Conservation (phyloP, 495 filamentous ascomycete genomes). For the Xylaria cubensis region DNA sequence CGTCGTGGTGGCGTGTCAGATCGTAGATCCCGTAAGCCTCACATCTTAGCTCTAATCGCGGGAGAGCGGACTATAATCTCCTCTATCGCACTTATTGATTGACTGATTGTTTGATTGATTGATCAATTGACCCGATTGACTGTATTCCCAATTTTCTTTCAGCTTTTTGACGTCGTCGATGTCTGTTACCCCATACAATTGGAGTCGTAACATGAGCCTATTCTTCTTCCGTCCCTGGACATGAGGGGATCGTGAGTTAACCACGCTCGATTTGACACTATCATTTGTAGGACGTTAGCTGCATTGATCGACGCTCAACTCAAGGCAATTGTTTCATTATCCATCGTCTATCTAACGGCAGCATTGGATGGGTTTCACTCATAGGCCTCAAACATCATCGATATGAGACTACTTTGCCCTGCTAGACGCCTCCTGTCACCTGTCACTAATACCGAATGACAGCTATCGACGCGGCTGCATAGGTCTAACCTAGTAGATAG, state of each 20-base stretch:
- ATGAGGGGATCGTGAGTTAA: neutral
- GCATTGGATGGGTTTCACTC: neutral
- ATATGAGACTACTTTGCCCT: neutral
- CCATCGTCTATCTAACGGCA: neutral
- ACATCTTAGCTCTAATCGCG: neutral
- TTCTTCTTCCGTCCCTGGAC: neutral
- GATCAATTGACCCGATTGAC: neutral
- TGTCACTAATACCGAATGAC: too few relatives aligned
- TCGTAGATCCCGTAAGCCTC: neutral
- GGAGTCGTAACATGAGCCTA: neutral
- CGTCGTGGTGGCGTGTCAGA: neutral
- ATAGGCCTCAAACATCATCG: neutral
- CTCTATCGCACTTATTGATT: neutral
- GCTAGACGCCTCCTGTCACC: too few relatives aligned
- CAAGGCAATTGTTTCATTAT: neutral
- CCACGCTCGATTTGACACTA: neutral
- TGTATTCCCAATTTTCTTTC: neutral
- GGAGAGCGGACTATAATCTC: constrained; percentile 3
- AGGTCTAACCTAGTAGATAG: neutral
- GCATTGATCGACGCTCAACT: neutral
- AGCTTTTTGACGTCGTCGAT: neutral
- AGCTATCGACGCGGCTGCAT: neutral
- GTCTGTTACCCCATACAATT: neutral
- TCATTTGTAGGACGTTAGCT: neutral
- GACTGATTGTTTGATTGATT: neutral